These are phyloP conservation scores for Candida glucosophila DNA, from an alignment of 1,139 yeast genomes.

Conservation along the genomic window DNA sequence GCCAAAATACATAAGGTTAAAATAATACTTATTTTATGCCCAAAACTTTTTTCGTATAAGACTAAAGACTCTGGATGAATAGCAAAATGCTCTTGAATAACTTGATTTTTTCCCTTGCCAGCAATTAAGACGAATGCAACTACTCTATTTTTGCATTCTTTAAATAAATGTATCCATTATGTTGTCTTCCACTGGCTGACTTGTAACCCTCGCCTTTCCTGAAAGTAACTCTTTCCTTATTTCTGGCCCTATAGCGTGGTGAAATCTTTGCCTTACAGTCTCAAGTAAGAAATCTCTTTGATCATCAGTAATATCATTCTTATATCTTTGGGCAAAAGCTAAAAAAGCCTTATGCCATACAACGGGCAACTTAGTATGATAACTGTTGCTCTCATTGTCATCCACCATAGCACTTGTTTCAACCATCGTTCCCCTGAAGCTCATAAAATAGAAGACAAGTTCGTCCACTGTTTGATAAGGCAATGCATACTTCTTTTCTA, in stretches of 20 bases:
- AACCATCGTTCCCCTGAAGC: slow-evolving; percentile 57
- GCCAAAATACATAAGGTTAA: no score
- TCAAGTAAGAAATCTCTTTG: slow-evolving; percentile 91
- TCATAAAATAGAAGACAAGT: slow-evolving; percentile 89
- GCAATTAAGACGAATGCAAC: no score
- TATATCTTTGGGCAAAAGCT: slow-evolving; percentile 90
- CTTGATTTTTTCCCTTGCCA: no score
- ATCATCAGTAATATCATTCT: slow-evolving; percentile 94
- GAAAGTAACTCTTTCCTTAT: slow-evolving; percentile 88
- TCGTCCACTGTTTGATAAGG: slow-evolving; percentile 96
- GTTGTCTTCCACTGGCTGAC: slow-evolving; percentile 20
- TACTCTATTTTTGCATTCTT: no score
- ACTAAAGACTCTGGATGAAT: no score
- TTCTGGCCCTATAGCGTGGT: slow-evolving; percentile 85
- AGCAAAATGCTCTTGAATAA: no score
- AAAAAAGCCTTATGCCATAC: slow-evolving; percentile 96
- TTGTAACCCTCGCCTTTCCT: slow-evolving; percentile 45
- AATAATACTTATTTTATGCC: no score
- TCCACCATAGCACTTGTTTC: slow-evolving; percentile 22
- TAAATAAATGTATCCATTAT: no score
- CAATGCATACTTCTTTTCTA: slow-evolving; percentile 92
- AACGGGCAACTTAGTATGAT: slow-evolving; percentile 73
- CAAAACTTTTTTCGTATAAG: no score
- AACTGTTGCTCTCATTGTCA: slow-evolving; percentile 22
- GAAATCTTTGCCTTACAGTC: slow-evolving; percentile 84